Percentiles rank a stretch among this genome's conserved stretches.
These are phyloP conservation scores for Penicillium roqueforti DNA, from an alignment of 495 filamentous ascomycete genomes.

Conservation along the genomic window DNA sequence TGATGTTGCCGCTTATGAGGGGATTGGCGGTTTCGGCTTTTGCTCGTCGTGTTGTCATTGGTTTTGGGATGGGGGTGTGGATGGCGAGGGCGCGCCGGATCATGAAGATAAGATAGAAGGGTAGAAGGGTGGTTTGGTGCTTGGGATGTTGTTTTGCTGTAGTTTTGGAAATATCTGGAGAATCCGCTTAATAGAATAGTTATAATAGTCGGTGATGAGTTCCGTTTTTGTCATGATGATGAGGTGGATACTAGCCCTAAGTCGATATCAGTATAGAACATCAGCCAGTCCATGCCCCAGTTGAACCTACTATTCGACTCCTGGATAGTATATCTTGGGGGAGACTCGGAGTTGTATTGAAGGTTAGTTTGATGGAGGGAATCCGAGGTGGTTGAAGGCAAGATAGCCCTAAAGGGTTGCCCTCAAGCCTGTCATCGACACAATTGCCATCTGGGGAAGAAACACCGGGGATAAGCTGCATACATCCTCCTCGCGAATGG, in stretches of 20 bases:
- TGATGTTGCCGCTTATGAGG: slow-evolving; percentile 6
- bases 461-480: background rate
- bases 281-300: background rate
- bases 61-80: background rate
- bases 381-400: too few species aligned
- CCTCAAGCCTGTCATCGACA: too few species aligned
- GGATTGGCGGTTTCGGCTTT: background rate
- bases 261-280: background rate
- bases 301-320: background rate
- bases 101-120: too few species aligned
- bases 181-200: background rate
- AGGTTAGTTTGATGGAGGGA: too few species aligned
- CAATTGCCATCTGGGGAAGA: too few species aligned
- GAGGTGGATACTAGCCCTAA: slow-evolving; percentile 5
- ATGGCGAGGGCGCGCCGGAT: slow-evolving; percentile 2
- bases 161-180: background rate
- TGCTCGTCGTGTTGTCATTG: background rate
- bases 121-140: background rate
- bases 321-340: background rate
- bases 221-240: slow-evolving; percentile 18
- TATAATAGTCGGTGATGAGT: slow-evolving; percentile 6
- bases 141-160: background rate
- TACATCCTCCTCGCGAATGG: background rate
- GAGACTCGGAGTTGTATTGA: background rate
- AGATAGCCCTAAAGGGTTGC: too few species aligned